These are phyloP conservation scores for Yarrowia sp. DNA, from an alignment of 805 yeast species.

Conservation along the genomic window DNA sequence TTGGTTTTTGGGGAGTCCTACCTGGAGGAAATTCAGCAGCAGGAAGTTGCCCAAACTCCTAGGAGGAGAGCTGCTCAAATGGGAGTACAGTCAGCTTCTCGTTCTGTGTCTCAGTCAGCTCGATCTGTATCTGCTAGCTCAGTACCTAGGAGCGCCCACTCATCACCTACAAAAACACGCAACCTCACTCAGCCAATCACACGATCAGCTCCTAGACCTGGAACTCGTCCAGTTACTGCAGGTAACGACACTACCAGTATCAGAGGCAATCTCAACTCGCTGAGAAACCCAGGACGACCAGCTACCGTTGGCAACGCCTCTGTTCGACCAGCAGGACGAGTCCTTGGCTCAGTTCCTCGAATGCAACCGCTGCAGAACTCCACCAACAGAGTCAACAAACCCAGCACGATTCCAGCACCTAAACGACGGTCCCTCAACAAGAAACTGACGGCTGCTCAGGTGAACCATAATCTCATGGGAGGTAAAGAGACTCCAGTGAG, in stretches of 20 bases:
- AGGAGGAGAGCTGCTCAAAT: conserved; percentile 1
- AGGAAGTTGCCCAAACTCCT: conserved; percentile 10
- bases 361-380: conserved; percentile 28
- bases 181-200: neutral
- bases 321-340: neutral
- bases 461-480: conserved; percentile 24
- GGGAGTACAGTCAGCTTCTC: neutral
- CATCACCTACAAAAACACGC: conserved; percentile 9
- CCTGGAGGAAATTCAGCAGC: conserved; percentile 3
- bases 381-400: conserved; percentile 13
- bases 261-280: conserved; percentile 5
- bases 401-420: neutral
- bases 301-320: neutral
- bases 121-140: neutral
- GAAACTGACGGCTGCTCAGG: conserved; percentile 29
- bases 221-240: conserved; percentile 8
- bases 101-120: conserved; percentile 4
- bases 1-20: conserved; percentile 55
- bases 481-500: conserved; percentile 24
- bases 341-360: conserved; percentile 17
- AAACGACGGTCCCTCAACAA: conserved; percentile 10
- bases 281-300: conserved; percentile 2
- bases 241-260: conserved; percentile 7
- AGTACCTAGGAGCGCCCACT: neutral
- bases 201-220: conserved; percentile 6